phyloP scores from a whole-genome alignment of 2,329 filamentous ascomycete species.

The Dothideomycetidae sp. region DNA sequence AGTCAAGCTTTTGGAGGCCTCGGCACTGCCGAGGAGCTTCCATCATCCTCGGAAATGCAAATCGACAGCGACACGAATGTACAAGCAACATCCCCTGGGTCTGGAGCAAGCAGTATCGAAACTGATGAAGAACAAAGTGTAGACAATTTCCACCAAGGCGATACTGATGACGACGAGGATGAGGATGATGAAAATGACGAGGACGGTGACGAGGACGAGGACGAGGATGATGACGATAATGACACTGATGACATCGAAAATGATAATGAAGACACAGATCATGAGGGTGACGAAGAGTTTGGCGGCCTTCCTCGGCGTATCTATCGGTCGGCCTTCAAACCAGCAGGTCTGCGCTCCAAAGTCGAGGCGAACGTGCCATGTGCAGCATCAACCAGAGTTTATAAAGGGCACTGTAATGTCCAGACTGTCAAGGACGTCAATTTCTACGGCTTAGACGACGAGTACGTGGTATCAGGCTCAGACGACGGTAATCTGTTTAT shows the following conservation, averaged over 20 bases:
- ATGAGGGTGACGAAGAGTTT: slow-evolving; percentile 24
- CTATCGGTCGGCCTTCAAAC: slow-evolving; percentile 36
- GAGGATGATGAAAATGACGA: slow-evolving; percentile 14
- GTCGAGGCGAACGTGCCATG: slow-evolving; percentile 43
- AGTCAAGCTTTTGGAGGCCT: slow-evolving; percentile 48
- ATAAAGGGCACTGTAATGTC: slow-evolving; percentile 51
- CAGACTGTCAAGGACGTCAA: slow-evolving; percentile 57
- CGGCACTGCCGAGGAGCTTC: no score
- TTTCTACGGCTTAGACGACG: slow-evolving; percentile 51
- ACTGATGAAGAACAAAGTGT: slow-evolving; percentile 8
- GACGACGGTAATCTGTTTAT: slow-evolving; percentile 56
- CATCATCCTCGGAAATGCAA: no score
- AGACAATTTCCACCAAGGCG: slow-evolving; percentile 6
- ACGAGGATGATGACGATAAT: slow-evolving; percentile 17
- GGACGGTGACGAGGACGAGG: slow-evolving; percentile 18
- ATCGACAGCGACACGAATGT: no score
- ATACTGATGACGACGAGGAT: slow-evolving; percentile 11
- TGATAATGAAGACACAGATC: slow-evolving; percentile 22
- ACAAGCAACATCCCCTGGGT: no score
- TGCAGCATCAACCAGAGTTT: slow-evolving; percentile 41
- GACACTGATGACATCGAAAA: slow-evolving; percentile 15
- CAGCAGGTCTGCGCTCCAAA: slow-evolving; percentile 32
- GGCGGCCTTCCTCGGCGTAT: slow-evolving; percentile 23
- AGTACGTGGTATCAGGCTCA: slow-evolving; percentile 53
- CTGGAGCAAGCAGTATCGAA: no score